phyloP scores from a whole-genome alignment of 2,329 filamentous ascomycete genomes.

The Trichophyton simii region DNA sequence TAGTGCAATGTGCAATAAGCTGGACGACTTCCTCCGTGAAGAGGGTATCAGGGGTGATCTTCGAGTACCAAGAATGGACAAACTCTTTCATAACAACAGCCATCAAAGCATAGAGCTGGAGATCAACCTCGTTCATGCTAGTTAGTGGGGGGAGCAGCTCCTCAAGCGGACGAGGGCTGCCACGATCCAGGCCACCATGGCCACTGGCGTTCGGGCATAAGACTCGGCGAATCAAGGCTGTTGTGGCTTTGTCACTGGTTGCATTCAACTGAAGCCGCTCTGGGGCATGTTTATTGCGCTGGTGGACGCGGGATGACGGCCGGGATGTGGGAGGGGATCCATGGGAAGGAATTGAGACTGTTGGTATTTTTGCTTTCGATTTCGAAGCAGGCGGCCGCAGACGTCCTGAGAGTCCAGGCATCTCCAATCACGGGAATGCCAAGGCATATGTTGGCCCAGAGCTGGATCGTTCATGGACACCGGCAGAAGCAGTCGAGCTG shows the following conservation, averaged over 20 bases:
- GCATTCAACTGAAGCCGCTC: slow-evolving; percentile 31
- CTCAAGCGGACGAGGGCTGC: slow-evolving; percentile 56
- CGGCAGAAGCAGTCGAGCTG: not conserved
- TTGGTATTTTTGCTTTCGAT: slow-evolving; percentile 15
- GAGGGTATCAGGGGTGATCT: slow-evolving; percentile 77
- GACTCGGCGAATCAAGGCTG: slow-evolving; percentile 66
- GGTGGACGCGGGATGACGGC: slow-evolving; percentile 22
- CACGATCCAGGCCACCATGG: slow-evolving; percentile 39
- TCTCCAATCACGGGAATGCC: slow-evolving; percentile 21
- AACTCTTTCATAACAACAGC: slow-evolving; percentile 83
- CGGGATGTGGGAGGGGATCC: slow-evolving; percentile 21
- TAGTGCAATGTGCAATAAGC: slow-evolving; percentile 82
- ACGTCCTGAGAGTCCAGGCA: slow-evolving; percentile 25
- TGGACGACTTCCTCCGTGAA: slow-evolving; percentile 82
- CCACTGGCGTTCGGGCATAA: slow-evolving; percentile 55
- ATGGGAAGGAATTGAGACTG: slow-evolving; percentile 19
- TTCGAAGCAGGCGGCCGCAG: slow-evolving; percentile 23
- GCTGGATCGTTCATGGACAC: not conserved
- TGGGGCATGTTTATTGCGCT: slow-evolving; percentile 14
- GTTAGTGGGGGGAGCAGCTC: slow-evolving; percentile 81
- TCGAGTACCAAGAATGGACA: slow-evolving; percentile 83
- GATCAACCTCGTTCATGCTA: slow-evolving; percentile 83
- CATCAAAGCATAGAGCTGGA: slow-evolving; percentile 85
- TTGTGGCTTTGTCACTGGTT: slow-evolving; percentile 65
- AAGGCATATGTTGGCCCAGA: not conserved